Percentiles rank a stretch among this genome's conserved stretches.
These are phyloP conservation scores for Anastatica hierochuntica DNA, from an alignment of 345 rosid species.

Conservation along the genomic window DNA sequence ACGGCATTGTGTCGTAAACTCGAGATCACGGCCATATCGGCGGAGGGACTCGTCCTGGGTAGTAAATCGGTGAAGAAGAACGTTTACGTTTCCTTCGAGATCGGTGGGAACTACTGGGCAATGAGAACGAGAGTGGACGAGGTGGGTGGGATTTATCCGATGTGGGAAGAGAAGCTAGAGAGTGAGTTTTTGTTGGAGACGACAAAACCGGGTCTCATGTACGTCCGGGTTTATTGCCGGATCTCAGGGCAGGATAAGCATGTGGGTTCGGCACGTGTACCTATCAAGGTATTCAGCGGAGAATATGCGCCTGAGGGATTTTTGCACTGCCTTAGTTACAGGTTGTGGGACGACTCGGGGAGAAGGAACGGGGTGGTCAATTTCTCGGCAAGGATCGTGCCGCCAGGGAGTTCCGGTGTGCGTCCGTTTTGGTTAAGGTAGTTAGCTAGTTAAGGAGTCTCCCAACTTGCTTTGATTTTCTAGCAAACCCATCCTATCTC, in stretches of 20 bases:
- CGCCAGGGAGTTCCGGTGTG: background rate
- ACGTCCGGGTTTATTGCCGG: conserved; percentile 4
- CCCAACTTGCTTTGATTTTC: too few relatives aligned
- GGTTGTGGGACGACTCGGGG: conserved; percentile 6
- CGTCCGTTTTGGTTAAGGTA: conserved; percentile 12
- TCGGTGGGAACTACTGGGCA: background rate
- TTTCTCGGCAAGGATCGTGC: conserved; percentile 11
- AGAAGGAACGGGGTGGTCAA: conserved; percentile 11
- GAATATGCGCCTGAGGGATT: conserved; percentile 19
- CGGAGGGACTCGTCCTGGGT: background rate
- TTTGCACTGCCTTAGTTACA: conserved; percentile 18
- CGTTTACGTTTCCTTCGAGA: conserved; percentile 1
- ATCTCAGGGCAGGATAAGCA: background rate
- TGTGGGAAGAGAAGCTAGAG: conserved; percentile 15
- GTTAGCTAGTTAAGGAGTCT: background rate
- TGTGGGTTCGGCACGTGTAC: conserved; percentile 22
- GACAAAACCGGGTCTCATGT: conserved; percentile 2
- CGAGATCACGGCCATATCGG: conserved; percentile 15
- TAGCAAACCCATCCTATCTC: too few relatives aligned
- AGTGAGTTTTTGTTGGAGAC: background rate
- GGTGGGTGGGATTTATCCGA: background rate
- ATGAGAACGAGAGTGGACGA: conserved; percentile 3
- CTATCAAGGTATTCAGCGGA: conserved; percentile 17
- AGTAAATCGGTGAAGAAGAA: conserved; percentile 6
- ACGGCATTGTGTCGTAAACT: conserved; percentile 2